phyloP scores from a whole-genome alignment of 2,329 filamentous ascomycete species.

The Calonectria crousiana region DNA sequence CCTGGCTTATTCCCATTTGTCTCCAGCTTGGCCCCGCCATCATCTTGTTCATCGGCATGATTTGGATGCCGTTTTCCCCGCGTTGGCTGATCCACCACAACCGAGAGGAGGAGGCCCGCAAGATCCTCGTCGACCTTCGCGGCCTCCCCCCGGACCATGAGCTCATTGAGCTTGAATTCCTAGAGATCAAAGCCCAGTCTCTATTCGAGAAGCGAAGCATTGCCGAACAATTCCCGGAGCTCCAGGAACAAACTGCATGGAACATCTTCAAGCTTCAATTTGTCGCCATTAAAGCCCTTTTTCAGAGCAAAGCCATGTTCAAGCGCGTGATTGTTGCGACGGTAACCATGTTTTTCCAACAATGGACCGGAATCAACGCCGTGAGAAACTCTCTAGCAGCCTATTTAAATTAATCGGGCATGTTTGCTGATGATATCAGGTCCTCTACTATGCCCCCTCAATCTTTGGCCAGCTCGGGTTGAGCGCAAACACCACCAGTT shows the following conservation, averaged over 20 bases:
- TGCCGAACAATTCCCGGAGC: slow-evolving; percentile 75
- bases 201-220: slow-evolving; percentile 81
- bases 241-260: slow-evolving; percentile 69
- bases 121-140: slow-evolving; percentile 73
- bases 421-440: slow-evolving; percentile 21
- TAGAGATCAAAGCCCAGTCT: slow-evolving; percentile 86
- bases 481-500: slow-evolving; percentile 59
- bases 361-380: slow-evolving; percentile 63
- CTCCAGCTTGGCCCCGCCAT: slow-evolving; percentile 77
- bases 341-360: slow-evolving; percentile 72
- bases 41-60: slow-evolving; percentile 76
- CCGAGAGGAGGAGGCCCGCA: slow-evolving; percentile 75
- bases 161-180: slow-evolving; percentile 79
- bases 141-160: slow-evolving; percentile 72
- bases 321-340: slow-evolving; percentile 74
- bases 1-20: slow-evolving; percentile 81
- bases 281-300: slow-evolving; percentile 73
- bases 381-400: slow-evolving; percentile 46
- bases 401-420: background rate
- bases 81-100: slow-evolving; percentile 80
- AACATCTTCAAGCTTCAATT: slow-evolving; percentile 78
- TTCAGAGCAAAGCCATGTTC: slow-evolving; percentile 75
- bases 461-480: slow-evolving; percentile 78
- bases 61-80: slow-evolving; percentile 85
- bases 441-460: slow-evolving; percentile 76